Base-by-base conservation (phyloP, 2,329 filamentous ascomycete species). In the Mycosphaerella sp. region DNA sequence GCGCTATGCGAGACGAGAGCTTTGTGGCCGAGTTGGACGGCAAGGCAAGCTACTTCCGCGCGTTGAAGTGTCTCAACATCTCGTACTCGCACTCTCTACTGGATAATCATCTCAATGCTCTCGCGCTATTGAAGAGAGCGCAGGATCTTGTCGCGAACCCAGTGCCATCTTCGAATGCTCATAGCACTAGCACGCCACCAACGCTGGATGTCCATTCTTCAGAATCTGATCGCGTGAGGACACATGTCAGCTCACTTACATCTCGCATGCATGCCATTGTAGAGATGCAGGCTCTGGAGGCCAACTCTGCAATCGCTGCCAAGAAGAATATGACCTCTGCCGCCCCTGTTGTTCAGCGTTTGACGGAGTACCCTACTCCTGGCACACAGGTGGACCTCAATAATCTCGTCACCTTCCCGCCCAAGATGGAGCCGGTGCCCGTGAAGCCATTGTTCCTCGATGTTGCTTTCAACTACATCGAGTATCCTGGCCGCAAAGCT, bases 401-500 rank as follows among this genome's bases (percentile, higher is more conserved):
- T 41, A 92, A 92, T 62, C 75, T 98, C 26, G 91, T 97, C 45
- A 81, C 84, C 4, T 96, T 91, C 70, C 93, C 93, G 10, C 91
- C 92, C 1, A 87, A 84, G 67, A 75, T 96, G 61, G 83, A 88
- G 58, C 80, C 86, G 1, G 83, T 97, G 39, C 90, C 93, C 0
- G 86, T 95, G 49, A 98, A 98, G 76, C 93, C 93, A 29, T 78
- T 97, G 34, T 97, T 97, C 77, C 82, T 97, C 55, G 93, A 98
- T 67, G 86, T 95, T 6, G 93, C 93, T 8, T 98, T 89, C 87
- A 97, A 97, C 69, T 97, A 96, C 69, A 91, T 98, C 58, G 83
- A 89, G 46, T 98, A 98, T 67, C 90, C 91, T 0, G 84, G 83
- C 34, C 82, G 82, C 62, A 65, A 62, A 51, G 61, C 57, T 5